Conservation (phyloP, 768 basidiomycete genomes). For the Daedalea quercina region DNA sequence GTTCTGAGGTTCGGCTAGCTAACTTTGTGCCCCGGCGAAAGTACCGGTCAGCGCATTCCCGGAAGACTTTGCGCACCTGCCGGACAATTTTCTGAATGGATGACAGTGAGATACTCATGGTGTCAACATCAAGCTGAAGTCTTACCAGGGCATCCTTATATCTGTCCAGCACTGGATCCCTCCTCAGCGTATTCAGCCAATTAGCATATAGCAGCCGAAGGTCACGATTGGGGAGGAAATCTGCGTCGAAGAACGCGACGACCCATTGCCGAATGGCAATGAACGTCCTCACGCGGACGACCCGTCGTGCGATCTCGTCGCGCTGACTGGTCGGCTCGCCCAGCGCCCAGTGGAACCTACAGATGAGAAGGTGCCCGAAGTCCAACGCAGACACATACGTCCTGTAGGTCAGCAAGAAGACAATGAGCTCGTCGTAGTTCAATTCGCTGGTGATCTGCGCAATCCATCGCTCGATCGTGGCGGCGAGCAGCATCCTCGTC, state of each 20-base stretch:
- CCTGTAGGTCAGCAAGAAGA: conserved; percentile 91
- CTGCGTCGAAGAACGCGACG: conserved; percentile 82
- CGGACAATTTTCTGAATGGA: conserved; percentile 63
- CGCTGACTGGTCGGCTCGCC: conserved; percentile 39
- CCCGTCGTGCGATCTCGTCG: conserved; percentile 66
- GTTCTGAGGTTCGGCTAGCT: background rate
- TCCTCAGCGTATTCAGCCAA: conserved; percentile 76
- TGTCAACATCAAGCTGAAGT: background rate
- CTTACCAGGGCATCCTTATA: conserved; percentile 64
- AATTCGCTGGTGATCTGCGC: conserved; percentile 84
- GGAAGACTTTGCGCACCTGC: conserved; percentile 76
- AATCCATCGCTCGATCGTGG: conserved; percentile 91
- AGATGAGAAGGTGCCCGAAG: conserved; percentile 75
- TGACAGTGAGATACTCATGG: conserved; percentile 4
- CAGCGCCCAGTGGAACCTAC: conserved; percentile 87
- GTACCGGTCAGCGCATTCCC: conserved; percentile 72
- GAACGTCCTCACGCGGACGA: conserved; percentile 85
- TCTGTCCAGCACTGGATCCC: conserved; percentile 62
- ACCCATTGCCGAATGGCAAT: conserved; percentile 89
- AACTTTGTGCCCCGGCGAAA: conserved; percentile 8
- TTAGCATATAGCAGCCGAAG: conserved; percentile 64
- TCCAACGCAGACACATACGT: conserved; percentile 77
- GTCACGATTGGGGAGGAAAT: conserved; percentile 79
- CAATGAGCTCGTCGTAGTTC: conserved; percentile 80
- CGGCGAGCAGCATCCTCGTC: conserved; percentile 66